phyloP scores from a whole-genome alignment of 2,329 filamentous ascomycete species.

The Colletotrichum sp. region DNA sequence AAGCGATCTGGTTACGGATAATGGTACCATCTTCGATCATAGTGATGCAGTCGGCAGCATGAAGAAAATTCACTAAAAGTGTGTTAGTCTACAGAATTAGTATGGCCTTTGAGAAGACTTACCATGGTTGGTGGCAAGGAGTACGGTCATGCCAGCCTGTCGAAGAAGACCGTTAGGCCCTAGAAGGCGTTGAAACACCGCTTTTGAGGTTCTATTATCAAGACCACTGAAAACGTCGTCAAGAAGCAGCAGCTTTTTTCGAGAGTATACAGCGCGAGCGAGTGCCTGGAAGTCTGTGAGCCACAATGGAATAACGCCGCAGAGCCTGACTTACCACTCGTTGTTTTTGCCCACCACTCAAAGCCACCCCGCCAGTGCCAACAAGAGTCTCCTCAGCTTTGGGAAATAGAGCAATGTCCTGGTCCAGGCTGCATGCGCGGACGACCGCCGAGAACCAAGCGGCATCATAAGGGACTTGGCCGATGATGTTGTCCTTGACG shows the following conservation, averaged over 20 bases:
- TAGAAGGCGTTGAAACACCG: slow-evolving; percentile 47
- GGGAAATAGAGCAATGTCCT: slow-evolving; percentile 36
- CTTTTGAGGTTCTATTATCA: slow-evolving; percentile 46
- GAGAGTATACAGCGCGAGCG: slow-evolving; percentile 51
- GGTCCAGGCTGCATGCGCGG: slow-evolving; percentile 36
- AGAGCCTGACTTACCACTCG: slow-evolving; percentile 36
- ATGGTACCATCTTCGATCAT: slow-evolving; percentile 26
- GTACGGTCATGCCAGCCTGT: slow-evolving; percentile 38
- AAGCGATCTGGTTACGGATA: slow-evolving; percentile 27
- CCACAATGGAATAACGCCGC: too few relatives aligned
- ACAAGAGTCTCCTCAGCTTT: slow-evolving; percentile 39
- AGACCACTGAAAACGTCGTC: slow-evolving; percentile 53
- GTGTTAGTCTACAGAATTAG: neutral
- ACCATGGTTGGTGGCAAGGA: slow-evolving; percentile 47
- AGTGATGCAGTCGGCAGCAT: slow-evolving; percentile 28
- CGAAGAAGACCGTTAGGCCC: slow-evolving; percentile 45
- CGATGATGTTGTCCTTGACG: slow-evolving; percentile 44
- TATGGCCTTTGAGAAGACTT: neutral
- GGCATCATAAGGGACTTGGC: slow-evolving; percentile 28
- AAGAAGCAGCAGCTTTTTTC: slow-evolving; percentile 42
- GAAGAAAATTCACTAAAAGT: slow-evolving; percentile 27
- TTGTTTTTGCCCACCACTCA: slow-evolving; percentile 51
- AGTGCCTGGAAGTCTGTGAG: slow-evolving; percentile 35
- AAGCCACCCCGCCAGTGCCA: slow-evolving; percentile 43
- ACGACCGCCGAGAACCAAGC: slow-evolving; percentile 34